Evolutionary conservation across 495 filamentous ascomycete genomes (phyloP).

Genomic region (Corynascus novoguineensis): DNA sequence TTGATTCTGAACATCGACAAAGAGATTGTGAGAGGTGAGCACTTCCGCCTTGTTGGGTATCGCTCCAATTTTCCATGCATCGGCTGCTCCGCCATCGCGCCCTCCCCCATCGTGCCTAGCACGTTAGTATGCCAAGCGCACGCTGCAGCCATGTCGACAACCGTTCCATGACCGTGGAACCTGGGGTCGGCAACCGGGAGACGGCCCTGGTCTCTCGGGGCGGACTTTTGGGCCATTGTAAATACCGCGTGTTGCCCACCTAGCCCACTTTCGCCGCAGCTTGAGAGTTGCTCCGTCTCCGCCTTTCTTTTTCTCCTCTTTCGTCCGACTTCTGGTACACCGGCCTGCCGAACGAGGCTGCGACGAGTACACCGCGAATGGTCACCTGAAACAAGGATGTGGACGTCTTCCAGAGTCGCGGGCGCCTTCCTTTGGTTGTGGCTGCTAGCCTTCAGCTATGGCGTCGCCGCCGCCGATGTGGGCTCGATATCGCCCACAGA

Average conservation of each 20-base stretch:
- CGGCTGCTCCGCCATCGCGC: neutral
- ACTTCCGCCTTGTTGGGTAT: neutral
- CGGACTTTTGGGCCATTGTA: too few species aligned
- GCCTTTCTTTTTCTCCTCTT: neutral
- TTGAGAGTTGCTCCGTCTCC: constrained; percentile 1
- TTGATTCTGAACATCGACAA: neutral
- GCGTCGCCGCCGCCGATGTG: neutral
- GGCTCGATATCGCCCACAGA: constrained; percentile 1
- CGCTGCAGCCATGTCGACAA: neutral
- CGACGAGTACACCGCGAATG: constrained; percentile 4
- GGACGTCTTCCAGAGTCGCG: constrained; percentile 7
- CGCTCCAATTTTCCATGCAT: neutral
- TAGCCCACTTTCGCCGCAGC: neutral
- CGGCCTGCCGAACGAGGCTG: constrained; percentile 1
- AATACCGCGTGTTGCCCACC: neutral
- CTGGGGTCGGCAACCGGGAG: neutral
- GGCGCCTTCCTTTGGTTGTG: constrained; percentile 15
- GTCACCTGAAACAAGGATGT: constrained; percentile 12
- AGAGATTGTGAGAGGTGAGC: constrained; percentile 3
- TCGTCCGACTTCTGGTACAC: too few species aligned
- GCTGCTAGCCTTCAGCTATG: constrained; percentile 1
- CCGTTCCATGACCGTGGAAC: neutral
- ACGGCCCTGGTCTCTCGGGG: neutral
- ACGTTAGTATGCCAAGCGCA: neutral
- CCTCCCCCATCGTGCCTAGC: too few species aligned